Base-by-base conservation (phyloP, 306 rosid genomes). In the Prunus padus region DNA sequence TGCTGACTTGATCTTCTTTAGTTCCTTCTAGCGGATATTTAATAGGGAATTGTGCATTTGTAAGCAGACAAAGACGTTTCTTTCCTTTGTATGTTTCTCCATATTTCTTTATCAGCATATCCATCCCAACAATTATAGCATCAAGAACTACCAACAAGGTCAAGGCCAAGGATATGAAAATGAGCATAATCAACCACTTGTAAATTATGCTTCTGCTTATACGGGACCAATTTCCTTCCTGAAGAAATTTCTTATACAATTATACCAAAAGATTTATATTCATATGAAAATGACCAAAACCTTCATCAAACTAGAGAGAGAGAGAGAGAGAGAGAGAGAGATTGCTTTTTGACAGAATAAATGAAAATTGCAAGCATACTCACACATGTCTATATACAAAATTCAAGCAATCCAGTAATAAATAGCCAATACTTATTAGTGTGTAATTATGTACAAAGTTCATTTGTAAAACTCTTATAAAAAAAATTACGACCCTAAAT, bases 91-190 rank as follows among this genome's bases (percentile, higher is more conserved):
- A 81, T 51, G 97, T 90, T 31, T 78, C 84, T 72, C 88, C 89
- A 80, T 80, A 94, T 80, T 87, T 92, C 85, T 94, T 94, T 56
- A 94, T 94, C 74, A 94, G 72, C 88, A 92, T 87, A 87, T 94
- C 98, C 97, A 94, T 78, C 77, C 93, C 98, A 74, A 94, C 92
- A 80, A 94, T 87, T 72, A 94, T 82, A 73, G 95, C 97, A 76
- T 90, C 98, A 75, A 94, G 96, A 90, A 88, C 98, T 94, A 84
- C 73, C 80, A 46, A 62, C 51, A 69, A 78, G 79, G 94, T 94
- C 86, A 91, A 94, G 98, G 91, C 66, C 77, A 86, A 62, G 50
- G 57, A 79, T 49, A 60, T 59, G 47, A 64, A 44, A 71, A 46
- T 66, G 44, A 54, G 47, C 61, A 76, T 19, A 74, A 13, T 54